These are phyloP conservation scores for Mycena sanguinolenta DNA, from an alignment of 768 basidiomycete genomes.

Conservation along the genomic window DNA sequence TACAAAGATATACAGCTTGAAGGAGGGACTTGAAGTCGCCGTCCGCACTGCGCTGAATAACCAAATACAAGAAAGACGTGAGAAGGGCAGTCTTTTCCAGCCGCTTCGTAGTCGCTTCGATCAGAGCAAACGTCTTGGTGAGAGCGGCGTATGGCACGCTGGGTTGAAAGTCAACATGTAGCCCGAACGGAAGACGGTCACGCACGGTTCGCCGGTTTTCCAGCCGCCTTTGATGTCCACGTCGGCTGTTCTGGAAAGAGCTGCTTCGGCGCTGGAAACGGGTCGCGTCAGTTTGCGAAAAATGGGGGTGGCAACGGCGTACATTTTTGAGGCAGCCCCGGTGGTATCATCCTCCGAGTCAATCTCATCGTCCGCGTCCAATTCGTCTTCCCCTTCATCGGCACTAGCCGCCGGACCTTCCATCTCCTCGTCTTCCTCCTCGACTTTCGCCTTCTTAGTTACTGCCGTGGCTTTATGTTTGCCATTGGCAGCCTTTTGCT, in stretches of 20 bases:
- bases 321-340: constrained; percentile 76
- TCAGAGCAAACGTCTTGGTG: constrained; percentile 87
- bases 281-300: constrained; percentile 15
- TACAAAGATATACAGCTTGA: constrained; percentile 94
- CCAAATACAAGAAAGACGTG: constrained; percentile 89
- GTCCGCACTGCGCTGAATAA: constrained; percentile 87
- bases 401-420: constrained; percentile 40
- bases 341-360: constrained; percentile 60
- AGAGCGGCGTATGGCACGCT: constrained; percentile 97
- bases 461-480: constrained; percentile 34
- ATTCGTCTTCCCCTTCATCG: constrained; percentile 57
- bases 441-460: constrained; percentile 42
- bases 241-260: constrained; percentile 68
- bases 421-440: constrained; percentile 48
- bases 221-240: constrained; percentile 87
- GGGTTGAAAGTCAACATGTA: constrained; percentile 21
- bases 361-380: constrained; percentile 53
- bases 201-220: constrained; percentile 88
- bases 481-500: constrained; percentile 10
- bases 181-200: constrained; percentile 27
- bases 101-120: constrained; percentile 96
- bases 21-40: constrained; percentile 83
- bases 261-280: constrained; percentile 73
- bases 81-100: constrained; percentile 92
- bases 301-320: constrained; percentile 32